Percentiles rank a stretch among this genome's conserved stretches.
phyloP scores from a whole-genome alignment of 306 rosid genomes.

The Alnus rubra region DNA sequence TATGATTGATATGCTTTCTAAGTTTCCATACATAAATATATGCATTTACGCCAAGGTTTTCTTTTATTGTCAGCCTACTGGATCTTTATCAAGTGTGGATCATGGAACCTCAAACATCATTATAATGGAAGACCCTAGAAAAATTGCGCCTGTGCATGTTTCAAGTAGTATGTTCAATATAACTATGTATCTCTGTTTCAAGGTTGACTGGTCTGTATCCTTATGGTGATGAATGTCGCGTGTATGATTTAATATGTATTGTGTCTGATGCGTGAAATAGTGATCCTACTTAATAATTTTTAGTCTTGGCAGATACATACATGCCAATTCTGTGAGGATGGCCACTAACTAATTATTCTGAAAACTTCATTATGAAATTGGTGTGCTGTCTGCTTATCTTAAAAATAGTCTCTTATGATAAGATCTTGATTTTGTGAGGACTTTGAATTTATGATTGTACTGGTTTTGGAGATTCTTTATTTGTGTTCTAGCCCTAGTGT shows the following conservation, averaged over 20 bases:
- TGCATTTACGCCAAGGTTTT: conserved; percentile 43
- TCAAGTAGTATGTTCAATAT: neutral
- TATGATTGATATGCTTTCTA: neutral
- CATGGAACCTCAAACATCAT: conserved; percentile 8
- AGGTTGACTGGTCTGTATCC: conserved; percentile 30
- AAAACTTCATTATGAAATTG: conserved; percentile 4
- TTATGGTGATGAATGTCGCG: conserved; percentile 22
- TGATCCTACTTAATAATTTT: conserved; percentile 20
- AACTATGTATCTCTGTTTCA: conserved; percentile 22
- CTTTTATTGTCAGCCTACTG: conserved; percentile 51
- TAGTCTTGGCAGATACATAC: conserved; percentile 1
- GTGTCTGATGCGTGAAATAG: neutral
- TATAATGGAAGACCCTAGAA: conserved; percentile 32
- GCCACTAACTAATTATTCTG: neutral
- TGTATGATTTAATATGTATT: conserved; percentile 17
- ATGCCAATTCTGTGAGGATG: neutral
- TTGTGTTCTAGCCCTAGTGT: neutral
- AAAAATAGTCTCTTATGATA: neutral
- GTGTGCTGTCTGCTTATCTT: neutral
- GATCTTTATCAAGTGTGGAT: conserved; percentile 39
- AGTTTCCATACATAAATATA: conserved; percentile 24
- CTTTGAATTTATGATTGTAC: neutral
- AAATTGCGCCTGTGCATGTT: conserved; percentile 25
- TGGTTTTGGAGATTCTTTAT: neutral
- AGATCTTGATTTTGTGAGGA: neutral